Percentiles rank a stretch among this genome's conserved stretches.
Evolutionary conservation across 2,329 filamentous ascomycete genomes (phyloP).

Genomic region (Trichoderma citrinoviride): DNA sequence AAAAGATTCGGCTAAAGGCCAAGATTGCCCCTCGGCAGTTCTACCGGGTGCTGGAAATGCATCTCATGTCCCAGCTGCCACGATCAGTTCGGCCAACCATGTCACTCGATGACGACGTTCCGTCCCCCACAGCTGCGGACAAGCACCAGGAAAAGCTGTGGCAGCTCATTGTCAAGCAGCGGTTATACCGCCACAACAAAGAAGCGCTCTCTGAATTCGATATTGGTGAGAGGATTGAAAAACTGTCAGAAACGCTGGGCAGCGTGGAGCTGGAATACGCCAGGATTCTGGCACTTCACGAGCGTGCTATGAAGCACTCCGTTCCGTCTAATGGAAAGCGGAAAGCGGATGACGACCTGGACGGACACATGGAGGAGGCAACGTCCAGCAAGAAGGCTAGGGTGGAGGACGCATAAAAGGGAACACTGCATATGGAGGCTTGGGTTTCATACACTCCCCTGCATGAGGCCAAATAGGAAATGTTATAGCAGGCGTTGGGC

Average conservation of each 20-base stretch:
- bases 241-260: slow-evolving; percentile 66
- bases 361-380: slow-evolving; percentile 27
- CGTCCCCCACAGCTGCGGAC: slow-evolving; percentile 50
- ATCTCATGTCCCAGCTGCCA: slow-evolving; percentile 62
- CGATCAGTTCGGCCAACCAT: slow-evolving; percentile 54
- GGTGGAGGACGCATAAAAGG: slow-evolving; percentile 36
- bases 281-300: slow-evolving; percentile 54
- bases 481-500: slow-evolving; percentile 11
- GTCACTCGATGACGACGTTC: slow-evolving; percentile 42
- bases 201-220: slow-evolving; percentile 70
- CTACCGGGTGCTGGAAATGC: slow-evolving; percentile 70
- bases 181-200: slow-evolving; percentile 72
- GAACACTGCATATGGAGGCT: not conserved
- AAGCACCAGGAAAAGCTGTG: slow-evolving; percentile 67
- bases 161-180: slow-evolving; percentile 72
- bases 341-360: slow-evolving; percentile 39
- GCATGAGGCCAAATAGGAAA: not conserved
- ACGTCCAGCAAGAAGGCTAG: slow-evolving; percentile 46
- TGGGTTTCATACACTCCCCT: not conserved
- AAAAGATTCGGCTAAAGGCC: slow-evolving; percentile 55
- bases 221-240: slow-evolving; percentile 64
- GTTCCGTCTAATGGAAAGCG: slow-evolving; percentile 43
- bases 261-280: slow-evolving; percentile 71
- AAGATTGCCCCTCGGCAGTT: slow-evolving; percentile 81
- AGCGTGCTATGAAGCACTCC: slow-evolving; percentile 38